A percentile compares a stretch with the other conserved stretches of the same genome.
These are phyloP conservation scores for Puccinia polysora DNA, from an alignment of 1,284 basidiomycete species.

Conservation along the genomic window DNA sequence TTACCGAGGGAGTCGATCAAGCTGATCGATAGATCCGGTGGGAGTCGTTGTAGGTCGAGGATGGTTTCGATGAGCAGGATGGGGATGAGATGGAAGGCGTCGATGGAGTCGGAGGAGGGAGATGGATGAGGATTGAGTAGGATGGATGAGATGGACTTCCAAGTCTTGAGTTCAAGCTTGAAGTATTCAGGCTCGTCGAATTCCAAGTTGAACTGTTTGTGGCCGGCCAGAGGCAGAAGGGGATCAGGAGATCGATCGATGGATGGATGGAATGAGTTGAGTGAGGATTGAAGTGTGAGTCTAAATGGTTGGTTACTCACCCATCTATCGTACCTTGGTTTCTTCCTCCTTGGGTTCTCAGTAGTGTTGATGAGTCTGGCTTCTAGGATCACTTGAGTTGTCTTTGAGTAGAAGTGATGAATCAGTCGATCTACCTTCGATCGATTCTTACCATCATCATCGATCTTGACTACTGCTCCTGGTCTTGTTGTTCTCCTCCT, in stretches of 20 bases:
- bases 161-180: constrained; percentile 37
- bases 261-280: neutral
- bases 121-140: neutral
- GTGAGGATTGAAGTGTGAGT: neutral
- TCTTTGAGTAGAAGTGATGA: constrained; percentile 31
- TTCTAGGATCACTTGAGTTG: constrained; percentile 22
- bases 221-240: neutral
- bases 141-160: constrained; percentile 27
- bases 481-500: no score
- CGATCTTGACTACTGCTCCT: no score
- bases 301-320: neutral
- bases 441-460: no score
- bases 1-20: neutral
- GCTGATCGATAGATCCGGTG: constrained; percentile 12
- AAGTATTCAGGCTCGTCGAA: constrained; percentile 31
- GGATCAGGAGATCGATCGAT: neutral
- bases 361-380: constrained; percentile 7
- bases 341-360: neutral
- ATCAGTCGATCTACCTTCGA: constrained; percentile 34
- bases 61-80: constrained; percentile 38
- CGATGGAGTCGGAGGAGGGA: neutral
- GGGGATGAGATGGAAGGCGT: constrained; percentile 1
- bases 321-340: constrained; percentile 28
- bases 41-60: constrained; percentile 26
- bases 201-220: constrained; percentile 42